Evolutionary conservation across 1,284 basidiomycete genomes (phyloP), one percentile per base, ranked within the genome.

Genomic region (Xerocomus alliaceus): DNA sequence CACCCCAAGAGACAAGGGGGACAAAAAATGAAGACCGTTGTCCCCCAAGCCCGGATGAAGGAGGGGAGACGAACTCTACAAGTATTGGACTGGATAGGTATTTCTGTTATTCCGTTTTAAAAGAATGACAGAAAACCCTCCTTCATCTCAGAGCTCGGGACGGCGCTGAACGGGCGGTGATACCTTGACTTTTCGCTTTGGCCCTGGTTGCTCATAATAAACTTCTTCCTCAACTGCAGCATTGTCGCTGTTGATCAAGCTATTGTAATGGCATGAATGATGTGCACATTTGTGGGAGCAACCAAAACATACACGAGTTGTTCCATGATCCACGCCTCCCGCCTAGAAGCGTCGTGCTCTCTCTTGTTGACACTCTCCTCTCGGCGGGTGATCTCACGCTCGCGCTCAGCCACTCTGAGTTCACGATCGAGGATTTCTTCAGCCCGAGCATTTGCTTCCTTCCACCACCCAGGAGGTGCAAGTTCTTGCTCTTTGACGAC

Each of bases 141-240:
- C 90, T 89, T 92, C 91, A 90, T 91, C 91, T 91, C 89, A 92
- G 84, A 92, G 88, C 88, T 91, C 90, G 80, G 89, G 88, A 84
- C 89, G 90, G 85, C 90, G 89, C 80, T 85, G 84, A 81, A 84
- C 78, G 78, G 88, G 87, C 79, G 88, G 85, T 78, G 88, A 84
- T 93, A 92, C 91, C 91, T 93, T 93, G 87, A 86, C 79, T 87
- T 88, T 92, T 79, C 89, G 87, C 80, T 87, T 89, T 60, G 84
- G 70, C 65, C 78, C 80, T 63, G 81, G 78, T 46, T 87, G 85
- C 75, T 92, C 90, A 82, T 92, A 93, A 54, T 87, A 77, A 76
- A 88, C 86, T 74, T 93, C 91, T 75, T 93, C 91, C 71, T 93
- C 91, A 34, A 91, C 85, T 32, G 81, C 77, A 58, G 85, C 81